Conservation (phyloP, 495 filamentous ascomycete species). For the Geopyxis carbonaria region DNA sequence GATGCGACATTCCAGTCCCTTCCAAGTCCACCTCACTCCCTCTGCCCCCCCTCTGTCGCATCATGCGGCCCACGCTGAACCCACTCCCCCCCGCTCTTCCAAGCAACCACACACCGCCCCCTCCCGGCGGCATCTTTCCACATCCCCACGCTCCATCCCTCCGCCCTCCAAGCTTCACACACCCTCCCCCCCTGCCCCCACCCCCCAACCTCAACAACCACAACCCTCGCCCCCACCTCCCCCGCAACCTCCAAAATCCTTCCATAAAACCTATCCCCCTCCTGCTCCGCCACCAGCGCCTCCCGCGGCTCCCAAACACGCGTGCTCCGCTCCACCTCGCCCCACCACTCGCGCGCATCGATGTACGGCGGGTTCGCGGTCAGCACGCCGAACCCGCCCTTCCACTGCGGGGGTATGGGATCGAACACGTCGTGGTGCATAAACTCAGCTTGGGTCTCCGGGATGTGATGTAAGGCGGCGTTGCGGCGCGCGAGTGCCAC, state of each 20-base stretch:
- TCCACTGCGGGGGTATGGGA: background rate
- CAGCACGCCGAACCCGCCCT: slow-evolving; percentile 44
- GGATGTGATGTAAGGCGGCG: too few relatives aligned
- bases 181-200: slow-evolving; percentile 20
- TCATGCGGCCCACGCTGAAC: slow-evolving; percentile 15
- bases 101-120: slow-evolving; percentile 18
- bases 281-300: slow-evolving; percentile 51
- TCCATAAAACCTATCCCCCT: slow-evolving; percentile 20
- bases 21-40: too few relatives aligned
- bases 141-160: slow-evolving; percentile 8
- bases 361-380: slow-evolving; percentile 89
- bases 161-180: slow-evolving; percentile 6
- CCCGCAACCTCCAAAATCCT: slow-evolving; percentile 11
- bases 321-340: slow-evolving; percentile 51
- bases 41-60: too few relatives aligned
- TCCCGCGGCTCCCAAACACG: slow-evolving; percentile 59
- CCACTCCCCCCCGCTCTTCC: slow-evolving; percentile 16
- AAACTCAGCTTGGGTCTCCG: slow-evolving; percentile 33
- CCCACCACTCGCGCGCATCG: slow-evolving; percentile 39
- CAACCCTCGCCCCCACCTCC: slow-evolving; percentile 6
- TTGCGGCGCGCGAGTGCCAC: slow-evolving; percentile 45
- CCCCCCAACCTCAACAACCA: slow-evolving; percentile 14
- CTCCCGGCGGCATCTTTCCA: slow-evolving; percentile 24
- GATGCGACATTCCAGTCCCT: too few relatives aligned
- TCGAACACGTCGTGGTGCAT: slow-evolving; percentile 37